These are phyloP conservation scores for Cladophialophora psammophila DNA, from an alignment of 2,329 filamentous ascomycete species.

Conservation along the genomic window DNA sequence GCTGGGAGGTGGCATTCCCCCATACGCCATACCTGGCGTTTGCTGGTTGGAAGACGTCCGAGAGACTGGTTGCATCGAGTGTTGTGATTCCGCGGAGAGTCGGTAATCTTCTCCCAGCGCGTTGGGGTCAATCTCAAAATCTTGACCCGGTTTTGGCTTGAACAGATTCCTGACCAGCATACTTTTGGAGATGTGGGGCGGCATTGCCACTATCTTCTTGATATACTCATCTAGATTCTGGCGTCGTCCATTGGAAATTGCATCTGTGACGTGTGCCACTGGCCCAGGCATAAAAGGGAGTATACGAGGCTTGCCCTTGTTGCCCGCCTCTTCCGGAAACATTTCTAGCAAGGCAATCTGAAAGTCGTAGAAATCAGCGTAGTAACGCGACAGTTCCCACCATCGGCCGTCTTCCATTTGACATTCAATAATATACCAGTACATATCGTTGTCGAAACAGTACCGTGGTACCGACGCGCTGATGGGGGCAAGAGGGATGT, in stretches of 20 bases:
- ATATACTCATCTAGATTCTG: slow-evolving; percentile 96
- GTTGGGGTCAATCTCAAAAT: slow-evolving; percentile 87
- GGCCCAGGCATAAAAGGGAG: slow-evolving; percentile 98
- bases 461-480: slow-evolving; percentile 88
- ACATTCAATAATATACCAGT: slow-evolving; percentile 97
- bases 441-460: slow-evolving; percentile 96
- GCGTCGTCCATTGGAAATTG: slow-evolving; percentile 89
- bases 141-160: slow-evolving; percentile 78
- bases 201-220: slow-evolving; percentile 84
- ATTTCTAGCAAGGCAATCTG: slow-evolving; percentile 92
- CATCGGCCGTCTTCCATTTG: slow-evolving; percentile 86
- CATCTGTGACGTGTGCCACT: slow-evolving; percentile 97
- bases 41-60: slow-evolving; percentile 72
- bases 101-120: slow-evolving; percentile 73
- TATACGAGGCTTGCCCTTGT: slow-evolving; percentile 79
- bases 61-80: slow-evolving; percentile 69
- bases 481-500: slow-evolving; percentile 73
- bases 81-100: slow-evolving; percentile 73
- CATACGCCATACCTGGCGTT: slow-evolving; percentile 64
- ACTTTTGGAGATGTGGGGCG: slow-evolving; percentile 82
- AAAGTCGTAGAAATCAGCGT: slow-evolving; percentile 99
- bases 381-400: slow-evolving; percentile 93
- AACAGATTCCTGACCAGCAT: slow-evolving; percentile 90
- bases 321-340: slow-evolving; percentile 91
- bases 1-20: slow-evolving; percentile 55